Base-by-base conservation (phyloP, 441 rosid genomes). In the Daphne laureola region DNA sequence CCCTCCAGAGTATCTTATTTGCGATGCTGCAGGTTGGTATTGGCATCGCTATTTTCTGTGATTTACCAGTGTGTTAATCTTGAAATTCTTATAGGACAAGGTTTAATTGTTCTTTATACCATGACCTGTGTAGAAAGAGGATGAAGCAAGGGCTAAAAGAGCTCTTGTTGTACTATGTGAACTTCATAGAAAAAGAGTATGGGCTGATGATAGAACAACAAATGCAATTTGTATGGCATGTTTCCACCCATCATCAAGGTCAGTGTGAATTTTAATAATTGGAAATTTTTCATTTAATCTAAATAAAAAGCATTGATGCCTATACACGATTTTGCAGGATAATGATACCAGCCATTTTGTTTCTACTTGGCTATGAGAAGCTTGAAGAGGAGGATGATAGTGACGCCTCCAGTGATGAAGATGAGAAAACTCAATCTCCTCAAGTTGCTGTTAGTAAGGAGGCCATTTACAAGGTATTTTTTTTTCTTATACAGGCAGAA, bases 331-430 rank as follows among this genome's bases (percentile, higher is more conserved):
- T 59, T 55, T 42, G 59, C 74, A 90, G 97, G 82, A 87, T 93
- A 67, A 85, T 87, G 93, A 75, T 80, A 27, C 82, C 93, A 41
- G 66, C 87, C 3, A 63, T 93, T 14, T 78, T 88, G 4, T 93
- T 87, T 74, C 96, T 93, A 67, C 84, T 93, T 41, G 95, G 85
- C 72, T 90, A 71, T 58, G 99, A 93, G 78, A 90, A 85, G 76
- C 70, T 87, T 67, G 85, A 76, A 26, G 86, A 77, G 53, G 82
- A 77, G 18, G 86, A 78, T 17, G 90, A 92, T 69, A 75, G 87
- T 65, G 97, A 85, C 73, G 91, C 73, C 67, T 73, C 88, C 25
- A 75, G 86, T 65, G 65, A 77, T 45, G 99, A 90, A 51, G 98
- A 90, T 53, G 97, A 85, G 23, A 64, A 66, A 25, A 26, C 79